A percentile compares a stretch with the other conserved stretches of the same genome.
phyloP scores from a whole-genome alignment of 768 basidiomycete species.

The Mycena floridula region DNA sequence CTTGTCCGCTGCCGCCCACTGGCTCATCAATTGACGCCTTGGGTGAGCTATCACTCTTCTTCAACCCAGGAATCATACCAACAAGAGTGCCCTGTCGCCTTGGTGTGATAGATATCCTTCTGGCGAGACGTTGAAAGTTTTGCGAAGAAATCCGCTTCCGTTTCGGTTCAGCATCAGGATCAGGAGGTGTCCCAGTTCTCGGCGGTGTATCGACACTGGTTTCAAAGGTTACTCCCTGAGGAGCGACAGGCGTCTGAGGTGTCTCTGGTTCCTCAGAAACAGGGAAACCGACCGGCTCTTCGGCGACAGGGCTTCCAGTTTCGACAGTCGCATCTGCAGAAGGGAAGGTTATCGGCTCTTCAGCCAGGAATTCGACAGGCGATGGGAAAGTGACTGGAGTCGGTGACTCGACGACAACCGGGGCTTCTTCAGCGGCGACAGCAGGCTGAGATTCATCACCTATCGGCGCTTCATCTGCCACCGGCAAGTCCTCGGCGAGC shows the following conservation, averaged over 20 bases:
- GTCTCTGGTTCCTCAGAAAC: conserved; percentile 20
- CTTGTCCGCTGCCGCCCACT: conserved; percentile 34
- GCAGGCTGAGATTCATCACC: conserved; percentile 6
- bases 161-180: conserved; percentile 69
- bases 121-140: conserved; percentile 77
- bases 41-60: conserved; percentile 40
- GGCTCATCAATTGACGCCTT: conserved; percentile 41
- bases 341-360: too few species aligned
- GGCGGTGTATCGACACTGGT: conserved; percentile 50
- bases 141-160: conserved; percentile 79
- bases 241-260: conserved; percentile 15
- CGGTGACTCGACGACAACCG: conserved; percentile 17
- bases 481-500: not conserved
- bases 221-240: conserved; percentile 68
- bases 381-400: conserved; percentile 11
- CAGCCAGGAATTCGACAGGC: too few species aligned
- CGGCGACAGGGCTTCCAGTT: conserved; percentile 8
- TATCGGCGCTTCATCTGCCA: conserved; percentile 5
- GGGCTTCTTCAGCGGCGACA: conserved; percentile 14
- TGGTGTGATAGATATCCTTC: conserved; percentile 63
- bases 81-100: conserved; percentile 49
- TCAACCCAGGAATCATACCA: conserved; percentile 49
- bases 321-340: too few species aligned
- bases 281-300: conserved; percentile 27
- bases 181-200: conserved; percentile 64